Conservation (phyloP, 2,329 filamentous ascomycete species). For the Monilinia aucupariae region DNA sequence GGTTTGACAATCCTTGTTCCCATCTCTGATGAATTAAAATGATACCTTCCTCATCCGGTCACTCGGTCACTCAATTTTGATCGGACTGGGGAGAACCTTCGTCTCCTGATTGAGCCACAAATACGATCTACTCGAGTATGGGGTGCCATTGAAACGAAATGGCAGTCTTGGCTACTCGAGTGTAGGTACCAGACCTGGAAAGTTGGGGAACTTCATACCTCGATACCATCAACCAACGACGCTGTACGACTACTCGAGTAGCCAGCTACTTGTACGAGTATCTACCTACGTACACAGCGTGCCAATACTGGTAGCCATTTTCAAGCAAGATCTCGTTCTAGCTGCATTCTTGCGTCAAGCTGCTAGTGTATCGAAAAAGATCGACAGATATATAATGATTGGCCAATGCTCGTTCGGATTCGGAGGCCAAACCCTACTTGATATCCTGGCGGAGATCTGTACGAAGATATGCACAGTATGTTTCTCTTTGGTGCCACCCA, state of each 20-base stretch:
- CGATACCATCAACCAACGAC: no score
- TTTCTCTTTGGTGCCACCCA: background rate
- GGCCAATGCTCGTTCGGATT: background rate
- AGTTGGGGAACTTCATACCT: no score
- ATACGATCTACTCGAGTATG: no score
- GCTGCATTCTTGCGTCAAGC: background rate
- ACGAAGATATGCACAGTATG: background rate
- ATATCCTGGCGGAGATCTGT: constrained; percentile 5
- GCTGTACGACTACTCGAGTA: no score
- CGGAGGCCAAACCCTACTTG: constrained; percentile 1
- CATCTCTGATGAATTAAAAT: background rate
- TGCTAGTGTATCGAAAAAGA: background rate
- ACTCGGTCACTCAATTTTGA: background rate
- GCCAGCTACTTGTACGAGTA: no score
- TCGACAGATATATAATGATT: background rate
- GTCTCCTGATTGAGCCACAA: background rate
- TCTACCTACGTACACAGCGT: no score
- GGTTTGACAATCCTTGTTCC: background rate
- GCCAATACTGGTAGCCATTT: no score
- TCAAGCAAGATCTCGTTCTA: background rate
- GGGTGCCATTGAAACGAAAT: no score
- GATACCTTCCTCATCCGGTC: background rate
- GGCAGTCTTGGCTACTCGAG: no score
- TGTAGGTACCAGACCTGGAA: no score
- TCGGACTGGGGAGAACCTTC: background rate